Evolutionary conservation across 2,329 filamentous ascomycete species (phyloP).

Genomic region (Trichophyton schoenleinii): DNA sequence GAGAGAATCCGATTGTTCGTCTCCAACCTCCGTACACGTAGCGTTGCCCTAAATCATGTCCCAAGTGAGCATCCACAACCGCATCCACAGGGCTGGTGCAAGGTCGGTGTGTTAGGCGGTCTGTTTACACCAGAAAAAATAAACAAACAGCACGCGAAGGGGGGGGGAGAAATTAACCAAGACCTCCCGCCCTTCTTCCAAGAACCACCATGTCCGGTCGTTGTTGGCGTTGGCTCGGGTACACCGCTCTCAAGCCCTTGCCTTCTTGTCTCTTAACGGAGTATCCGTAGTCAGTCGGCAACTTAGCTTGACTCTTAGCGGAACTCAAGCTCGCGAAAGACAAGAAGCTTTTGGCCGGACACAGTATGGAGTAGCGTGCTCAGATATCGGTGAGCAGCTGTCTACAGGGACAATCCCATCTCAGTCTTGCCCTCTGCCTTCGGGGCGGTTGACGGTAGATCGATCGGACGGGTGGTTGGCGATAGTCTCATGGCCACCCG

Average conservation of each 20-base stretch:
- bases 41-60: background rate
- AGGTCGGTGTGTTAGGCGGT: slow-evolving; percentile 1
- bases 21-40: background rate
- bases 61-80: background rate
- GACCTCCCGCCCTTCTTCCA: too few species aligned
- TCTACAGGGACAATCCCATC: background rate
- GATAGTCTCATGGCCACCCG: slow-evolving; percentile 4
- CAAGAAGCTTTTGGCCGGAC: background rate
- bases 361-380: slow-evolving; percentile 1
- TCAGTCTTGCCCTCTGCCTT: background rate
- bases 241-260: slow-evolving; percentile 4
- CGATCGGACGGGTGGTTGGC: background rate
- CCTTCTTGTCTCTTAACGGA: background rate
- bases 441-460: background rate
- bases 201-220: background rate
- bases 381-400: background rate
- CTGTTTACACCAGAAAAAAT: background rate
- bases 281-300: background rate
- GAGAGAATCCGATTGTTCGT: background rate
- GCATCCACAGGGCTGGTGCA: background rate
- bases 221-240: background rate
- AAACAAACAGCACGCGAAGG: too few species aligned
- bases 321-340: background rate
- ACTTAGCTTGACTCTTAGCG: background rate
- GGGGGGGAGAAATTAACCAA: too few species aligned